Conservation (phyloP, 2,329 filamentous ascomycete genomes). For the Aspergillus spinulosporus region DNA sequence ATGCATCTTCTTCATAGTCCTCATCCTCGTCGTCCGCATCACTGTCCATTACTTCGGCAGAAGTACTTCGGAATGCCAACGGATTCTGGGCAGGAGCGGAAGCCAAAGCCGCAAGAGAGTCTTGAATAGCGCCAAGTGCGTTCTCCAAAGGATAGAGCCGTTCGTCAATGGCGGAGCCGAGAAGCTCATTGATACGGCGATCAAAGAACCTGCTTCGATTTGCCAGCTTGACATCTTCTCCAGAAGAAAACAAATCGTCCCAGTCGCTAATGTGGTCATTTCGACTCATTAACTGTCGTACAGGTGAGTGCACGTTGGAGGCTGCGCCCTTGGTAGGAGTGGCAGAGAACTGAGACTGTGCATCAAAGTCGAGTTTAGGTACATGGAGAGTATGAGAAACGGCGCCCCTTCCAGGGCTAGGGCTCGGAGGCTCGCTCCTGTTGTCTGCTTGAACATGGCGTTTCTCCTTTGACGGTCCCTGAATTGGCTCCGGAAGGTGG, state of each 20-base stretch:
- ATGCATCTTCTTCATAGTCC: slow-evolving; percentile 53
- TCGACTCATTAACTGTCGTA: slow-evolving; percentile 64
- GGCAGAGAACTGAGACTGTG: slow-evolving; percentile 49
- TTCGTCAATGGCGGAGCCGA: slow-evolving; percentile 73
- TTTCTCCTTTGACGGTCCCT: slow-evolving; percentile 56
- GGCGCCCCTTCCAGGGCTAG: slow-evolving; percentile 62
- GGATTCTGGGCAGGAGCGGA: slow-evolving; percentile 56
- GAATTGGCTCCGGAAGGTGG: slow-evolving; percentile 37
- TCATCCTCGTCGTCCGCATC: slow-evolving; percentile 93
- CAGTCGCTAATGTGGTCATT: slow-evolving; percentile 77
- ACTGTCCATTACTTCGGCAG: slow-evolving; percentile 70
- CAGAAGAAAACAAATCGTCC: slow-evolving; percentile 81
- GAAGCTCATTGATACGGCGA: slow-evolving; percentile 80
- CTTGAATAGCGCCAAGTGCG: slow-evolving; percentile 73
- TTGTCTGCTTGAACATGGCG: slow-evolving; percentile 53
- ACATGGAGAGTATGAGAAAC: slow-evolving; percentile 49
- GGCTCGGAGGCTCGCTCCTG: slow-evolving; percentile 71
- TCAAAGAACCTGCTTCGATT: slow-evolving; percentile 87
- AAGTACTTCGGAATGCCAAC: slow-evolving; percentile 64
- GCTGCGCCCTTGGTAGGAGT: slow-evolving; percentile 64
- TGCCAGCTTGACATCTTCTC: slow-evolving; percentile 79
- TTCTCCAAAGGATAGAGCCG: slow-evolving; percentile 79
- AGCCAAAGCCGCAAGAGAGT: slow-evolving; percentile 62
- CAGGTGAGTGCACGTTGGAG: slow-evolving; percentile 55
- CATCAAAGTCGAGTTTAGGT: slow-evolving; percentile 40